Conservation (phyloP, 345 rosid genomes). For the Eucalyptus coolabah region DNA sequence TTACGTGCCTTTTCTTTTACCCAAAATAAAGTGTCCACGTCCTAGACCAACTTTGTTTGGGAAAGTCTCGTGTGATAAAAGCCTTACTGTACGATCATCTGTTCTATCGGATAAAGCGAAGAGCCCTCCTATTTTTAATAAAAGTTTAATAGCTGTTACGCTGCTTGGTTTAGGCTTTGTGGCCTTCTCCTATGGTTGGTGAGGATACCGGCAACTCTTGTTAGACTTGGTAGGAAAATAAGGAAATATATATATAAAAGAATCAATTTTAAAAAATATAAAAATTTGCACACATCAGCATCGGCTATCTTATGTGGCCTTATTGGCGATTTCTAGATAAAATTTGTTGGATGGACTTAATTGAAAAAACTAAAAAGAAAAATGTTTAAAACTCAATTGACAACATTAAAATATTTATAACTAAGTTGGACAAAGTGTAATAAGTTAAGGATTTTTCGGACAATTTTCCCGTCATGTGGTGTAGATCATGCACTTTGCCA, state of each 20-base stretch:
- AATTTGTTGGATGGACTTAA: too few species aligned
- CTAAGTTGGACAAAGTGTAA: rapidly evolving
- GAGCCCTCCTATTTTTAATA: background rate
- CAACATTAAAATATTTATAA: rapidly evolving
- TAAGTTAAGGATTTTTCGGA: rapidly evolving
- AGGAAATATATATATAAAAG: too few species aligned
- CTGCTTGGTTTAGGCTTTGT: background rate
- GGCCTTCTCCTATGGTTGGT: background rate
- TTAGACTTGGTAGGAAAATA: too few species aligned
- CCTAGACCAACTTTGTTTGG: background rate
- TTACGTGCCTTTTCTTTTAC: background rate
- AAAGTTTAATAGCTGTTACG: background rate
- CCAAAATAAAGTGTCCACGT: background rate
- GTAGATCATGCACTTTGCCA: background rate
- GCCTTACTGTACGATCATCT: background rate
- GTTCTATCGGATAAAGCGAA: background rate
- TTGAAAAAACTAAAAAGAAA: rapidly evolving
- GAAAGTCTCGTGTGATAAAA: background rate
- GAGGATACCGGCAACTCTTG: rapidly evolving
- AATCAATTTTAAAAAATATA: too few species aligned
- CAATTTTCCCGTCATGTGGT: too few species aligned
- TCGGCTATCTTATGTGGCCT: rapidly evolving
- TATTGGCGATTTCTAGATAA: rapidly evolving
- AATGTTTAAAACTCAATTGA: too few species aligned
- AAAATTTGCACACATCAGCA: rapidly evolving